Evolutionary conservation across 2,329 filamentous ascomycete genomes (phyloP).

Genomic region (Basipetospora chlamydospora): DNA sequence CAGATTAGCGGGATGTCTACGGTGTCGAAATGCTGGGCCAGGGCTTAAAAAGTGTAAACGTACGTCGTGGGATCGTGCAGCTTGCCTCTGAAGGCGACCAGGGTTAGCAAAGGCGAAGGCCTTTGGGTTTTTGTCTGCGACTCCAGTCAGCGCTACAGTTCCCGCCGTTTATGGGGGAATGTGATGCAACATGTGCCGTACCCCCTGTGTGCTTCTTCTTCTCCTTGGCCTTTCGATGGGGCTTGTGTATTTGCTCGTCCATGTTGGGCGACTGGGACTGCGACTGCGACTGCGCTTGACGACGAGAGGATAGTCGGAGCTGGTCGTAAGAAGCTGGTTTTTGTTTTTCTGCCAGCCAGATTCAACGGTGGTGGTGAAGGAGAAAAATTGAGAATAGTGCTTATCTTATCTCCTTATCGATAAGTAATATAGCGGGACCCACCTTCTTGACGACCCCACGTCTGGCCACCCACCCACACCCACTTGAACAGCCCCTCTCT

Average conservation of each 20-base stretch:
- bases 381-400: slow-evolving; percentile 1
- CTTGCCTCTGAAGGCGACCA: slow-evolving; percentile 63
- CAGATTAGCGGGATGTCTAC: no score
- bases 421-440: no score
- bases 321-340: no score
- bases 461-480: no score
- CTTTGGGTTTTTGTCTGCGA: slow-evolving; percentile 64
- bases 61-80: slow-evolving; percentile 59
- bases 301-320: background rate
- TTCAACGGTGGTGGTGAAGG: background rate
- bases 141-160: no score
- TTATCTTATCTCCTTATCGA: slow-evolving; percentile 7
- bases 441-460: no score
- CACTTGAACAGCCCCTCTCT: no score
- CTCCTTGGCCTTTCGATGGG: slow-evolving; percentile 77
- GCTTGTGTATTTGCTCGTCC: slow-evolving; percentile 72
- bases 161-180: background rate
- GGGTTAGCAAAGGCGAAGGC: slow-evolving; percentile 77
- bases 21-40: no score
- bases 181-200: slow-evolving; percentile 21
- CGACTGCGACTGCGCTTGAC: no score
- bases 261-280: slow-evolving; percentile 29
- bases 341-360: background rate
- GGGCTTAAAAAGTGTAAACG: no score
- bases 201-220: slow-evolving; percentile 58